Evolutionary conservation across 2,329 filamentous ascomycete genomes (phyloP), one percentile per base, ranked within the genome.

Genomic region (Alternaria rosae): DNA sequence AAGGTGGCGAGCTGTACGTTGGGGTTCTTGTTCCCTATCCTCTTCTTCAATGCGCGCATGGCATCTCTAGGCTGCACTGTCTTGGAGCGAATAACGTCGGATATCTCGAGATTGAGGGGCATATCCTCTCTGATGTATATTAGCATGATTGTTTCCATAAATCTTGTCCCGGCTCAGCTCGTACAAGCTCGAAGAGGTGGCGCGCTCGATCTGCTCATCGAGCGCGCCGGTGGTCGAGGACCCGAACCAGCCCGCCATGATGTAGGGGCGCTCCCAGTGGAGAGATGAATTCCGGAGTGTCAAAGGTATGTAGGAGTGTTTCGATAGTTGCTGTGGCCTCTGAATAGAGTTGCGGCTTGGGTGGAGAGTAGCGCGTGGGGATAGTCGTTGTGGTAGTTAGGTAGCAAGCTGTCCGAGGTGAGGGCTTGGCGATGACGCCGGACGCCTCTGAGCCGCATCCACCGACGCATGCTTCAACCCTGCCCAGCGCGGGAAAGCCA

Each of bases 11-110:
- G 85, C 83, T 99, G 95, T 35, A 95, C 90, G 79, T 99, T 99
- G 35, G 95, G 95, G 77, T 99, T 99, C 85, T 94, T 97, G 85
- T 97, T 93, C 81, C 92, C 93, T 84, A 99, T 93, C 79, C 95
- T 90, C 78, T 89, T 89, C 83, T 97, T 98, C 75, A 99, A 84
- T 44, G 93, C 94, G 79, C 93, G 92, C 95, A 99, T 99, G 65
- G 95, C 95, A 81, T 99, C 95, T 81, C 94, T 97, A 56, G 95
- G 94, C 79, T 94, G 93, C 53, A 99, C 94, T 17, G 93, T 97
- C 84, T 98, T 98, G 75, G 94, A 98, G 73, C 95, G 89, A 80
- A 99, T 97, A 72, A 97, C 85, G 83, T 99, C 95, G 79, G 94
- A 97, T 73, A 99, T 98, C 82, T 99, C 95, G 76, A 99, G 89